Evolutionary conservation across 352 stramenopile genomes (phyloP).

Genomic region (Aphanomyces astaci): DNA sequence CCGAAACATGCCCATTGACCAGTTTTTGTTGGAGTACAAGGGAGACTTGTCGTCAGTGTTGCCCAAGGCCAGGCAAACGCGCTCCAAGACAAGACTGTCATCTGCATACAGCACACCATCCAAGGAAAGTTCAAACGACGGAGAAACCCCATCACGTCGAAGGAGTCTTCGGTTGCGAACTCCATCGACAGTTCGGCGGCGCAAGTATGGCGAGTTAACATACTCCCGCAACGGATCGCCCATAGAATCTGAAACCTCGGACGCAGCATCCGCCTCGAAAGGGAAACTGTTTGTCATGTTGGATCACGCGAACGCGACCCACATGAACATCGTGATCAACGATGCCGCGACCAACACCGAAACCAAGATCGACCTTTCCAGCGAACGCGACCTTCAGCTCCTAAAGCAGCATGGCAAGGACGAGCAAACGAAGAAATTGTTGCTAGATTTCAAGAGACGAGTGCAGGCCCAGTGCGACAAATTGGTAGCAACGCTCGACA

Average conservation of each 20-base stretch:
- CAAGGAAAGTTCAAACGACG: not conserved
- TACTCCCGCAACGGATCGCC: constrained; percentile 17
- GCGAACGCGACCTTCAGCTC: not conserved
- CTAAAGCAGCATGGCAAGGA: constrained; percentile 12
- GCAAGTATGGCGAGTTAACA: constrained; percentile 5
- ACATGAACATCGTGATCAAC: constrained; percentile 19
- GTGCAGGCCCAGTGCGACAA: constrained; percentile 14
- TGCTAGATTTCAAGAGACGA: not conserved
- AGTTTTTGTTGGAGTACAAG: constrained; percentile 13
- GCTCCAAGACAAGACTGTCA: not conserved
- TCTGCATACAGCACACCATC: constrained; percentile 17
- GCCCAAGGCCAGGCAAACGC: not conserved
- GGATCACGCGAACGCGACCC: constrained; percentile 1
- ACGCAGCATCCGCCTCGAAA: not conserved
- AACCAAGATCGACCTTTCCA: constrained; percentile 12
- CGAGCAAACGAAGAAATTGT: not conserved
- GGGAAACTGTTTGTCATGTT: constrained; percentile 18
- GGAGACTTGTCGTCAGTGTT: constrained; percentile 1
- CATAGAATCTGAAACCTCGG: not conserved
- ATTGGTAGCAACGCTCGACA: constrained; percentile 5
- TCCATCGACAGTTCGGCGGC: constrained; percentile 16
- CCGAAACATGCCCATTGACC: constrained; percentile 15
- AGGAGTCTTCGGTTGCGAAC: constrained; percentile 10
- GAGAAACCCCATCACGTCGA: constrained; percentile 13
- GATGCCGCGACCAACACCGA: constrained; percentile 16